phyloP scores from a whole-genome alignment of 352 stramenopile species.

The Blastocystis sp. region DNA sequence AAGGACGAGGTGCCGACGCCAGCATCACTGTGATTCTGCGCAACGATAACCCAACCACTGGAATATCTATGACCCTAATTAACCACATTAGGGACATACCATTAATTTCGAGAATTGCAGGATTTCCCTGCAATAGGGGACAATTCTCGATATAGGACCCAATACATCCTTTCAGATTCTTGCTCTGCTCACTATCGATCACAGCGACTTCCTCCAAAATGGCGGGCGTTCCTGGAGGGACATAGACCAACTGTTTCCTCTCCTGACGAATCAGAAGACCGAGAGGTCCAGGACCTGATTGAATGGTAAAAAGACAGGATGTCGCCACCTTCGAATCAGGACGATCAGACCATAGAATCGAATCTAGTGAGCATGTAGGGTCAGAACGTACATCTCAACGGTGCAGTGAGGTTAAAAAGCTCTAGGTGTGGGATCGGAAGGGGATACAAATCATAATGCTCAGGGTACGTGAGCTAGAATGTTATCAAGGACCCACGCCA shows the following conservation, averaged over 20 bases:
- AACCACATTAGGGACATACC: neutral
- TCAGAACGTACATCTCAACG: neutral
- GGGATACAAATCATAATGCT: neutral
- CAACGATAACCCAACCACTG: conserved; percentile 11
- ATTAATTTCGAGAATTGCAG: conserved; percentile 35
- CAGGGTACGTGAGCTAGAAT: neutral
- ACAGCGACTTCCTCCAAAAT: neutral
- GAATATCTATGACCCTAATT: neutral
- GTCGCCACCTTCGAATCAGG: conserved; percentile 1
- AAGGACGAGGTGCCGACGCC: neutral
- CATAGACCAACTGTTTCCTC: neutral
- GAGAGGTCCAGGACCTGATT: neutral
- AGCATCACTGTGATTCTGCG: neutral
- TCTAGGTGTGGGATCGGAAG: neutral
- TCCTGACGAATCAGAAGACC: neutral
- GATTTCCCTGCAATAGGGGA: neutral
- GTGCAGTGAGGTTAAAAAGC: neutral
- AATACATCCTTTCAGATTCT: neutral
- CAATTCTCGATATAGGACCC: neutral
- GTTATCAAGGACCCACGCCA: neutral
- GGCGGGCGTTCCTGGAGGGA: neutral
- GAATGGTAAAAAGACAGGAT: neutral
- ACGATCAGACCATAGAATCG: neutral
- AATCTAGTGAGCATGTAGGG: neutral
- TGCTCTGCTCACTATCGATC: neutral